Evolutionary conservation across 2,329 filamentous ascomycete species (phyloP), one percentile per base, ranked within the genome.

Genomic region (Trichoderma koningii): DNA sequence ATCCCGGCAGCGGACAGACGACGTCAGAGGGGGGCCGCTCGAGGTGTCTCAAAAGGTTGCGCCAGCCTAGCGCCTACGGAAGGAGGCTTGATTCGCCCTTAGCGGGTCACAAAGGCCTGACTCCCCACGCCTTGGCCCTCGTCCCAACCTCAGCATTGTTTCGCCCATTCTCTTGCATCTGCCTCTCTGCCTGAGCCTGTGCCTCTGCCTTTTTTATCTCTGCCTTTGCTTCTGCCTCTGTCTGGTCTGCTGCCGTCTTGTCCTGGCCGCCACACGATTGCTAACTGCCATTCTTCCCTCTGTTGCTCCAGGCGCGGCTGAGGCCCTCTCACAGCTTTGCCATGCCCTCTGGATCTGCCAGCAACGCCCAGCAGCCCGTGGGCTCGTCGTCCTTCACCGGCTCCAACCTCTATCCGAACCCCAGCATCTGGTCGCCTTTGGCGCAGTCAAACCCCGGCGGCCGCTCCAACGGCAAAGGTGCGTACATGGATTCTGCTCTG

Each of bases 401-500:
- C 69, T 70, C 76, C 51, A 71, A 71, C 70, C 68, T 82, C 71
- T 79, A 78, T 60, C 67, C 74, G 7, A 73, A 72, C 63, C 70
- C 69, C 45, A 75, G 71, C 67, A 77, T 78, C 65, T 77, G 76
- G 74, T 80, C 80, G 17, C 21, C 59, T 28, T 62, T 53, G 12
- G 19, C 57, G 77, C 82, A 66, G 78, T 71, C 56, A 67, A 71
- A 52, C 77, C 66, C 79, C 76, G 70, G 83, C 82, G 67, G 73
- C 60, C 72, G 72, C 51, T 72, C 77, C 44, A 77, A 76, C 55
- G 75, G 81, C 56, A 79, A 80, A 79, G 84, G 84, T 87, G 74
- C 66, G 80, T 70, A 42, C 34, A 12, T 38, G 10, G 34, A 38
- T 10, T 60, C 41, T 53, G 30, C 50, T 17, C 12, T 41, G n/a